Base-by-base conservation (phyloP, 768 basidiomycete genomes). In the Lepiota venenata region DNA sequence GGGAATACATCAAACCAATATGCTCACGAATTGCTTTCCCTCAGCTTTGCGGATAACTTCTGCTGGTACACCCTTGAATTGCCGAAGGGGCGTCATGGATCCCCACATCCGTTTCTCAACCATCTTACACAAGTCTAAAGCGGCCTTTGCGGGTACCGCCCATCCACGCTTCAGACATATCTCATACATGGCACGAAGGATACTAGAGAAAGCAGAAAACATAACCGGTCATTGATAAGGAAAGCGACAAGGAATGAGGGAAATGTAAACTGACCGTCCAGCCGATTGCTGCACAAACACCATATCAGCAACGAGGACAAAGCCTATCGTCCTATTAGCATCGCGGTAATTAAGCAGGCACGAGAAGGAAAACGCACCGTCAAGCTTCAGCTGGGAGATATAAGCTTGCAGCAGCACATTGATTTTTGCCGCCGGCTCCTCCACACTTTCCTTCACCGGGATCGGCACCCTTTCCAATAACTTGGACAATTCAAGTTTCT, bases 151-250 rank as follows among this genome's bases (percentile, higher is more conserved):
- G 0, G 95, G 93, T 0, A 88, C 79, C 2, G 97, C 93, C 97
- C 97, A 99, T n/a, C 95, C 95, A 40, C 94, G 86, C 72, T 96
- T 97, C 56, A 98, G 73, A 66, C 95, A 98, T 52, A 98, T 99
- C 70, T 99, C 96, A 61, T 94, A 98, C 65, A 99, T 91, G 14
- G 96, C 96, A 16, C 94, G 92, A 37, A 98, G 74, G 62, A 98
- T 97, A 62, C 89, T 88, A 32, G n/a, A n/a, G n/a, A 16, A 50
- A 4, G 38, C 47, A 44, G 7, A 18, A 44, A 6, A 18, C 5
- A 36, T 15, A 11, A 10, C 32, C 8, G 10, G 9, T 52, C 1
- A 40, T 16, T n/a, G 18, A 6, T 2, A 20, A 18, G 21, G 21
- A 29, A 6, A 2, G 4, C 15, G 4, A 45, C 22, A 35, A 21